A percentile compares a stretch with the other conserved stretches of the same genome.
These are phyloP conservation scores for Pterulicium gracile DNA, from an alignment of 1,284 basidiomycete species.

Conservation along the genomic window DNA sequence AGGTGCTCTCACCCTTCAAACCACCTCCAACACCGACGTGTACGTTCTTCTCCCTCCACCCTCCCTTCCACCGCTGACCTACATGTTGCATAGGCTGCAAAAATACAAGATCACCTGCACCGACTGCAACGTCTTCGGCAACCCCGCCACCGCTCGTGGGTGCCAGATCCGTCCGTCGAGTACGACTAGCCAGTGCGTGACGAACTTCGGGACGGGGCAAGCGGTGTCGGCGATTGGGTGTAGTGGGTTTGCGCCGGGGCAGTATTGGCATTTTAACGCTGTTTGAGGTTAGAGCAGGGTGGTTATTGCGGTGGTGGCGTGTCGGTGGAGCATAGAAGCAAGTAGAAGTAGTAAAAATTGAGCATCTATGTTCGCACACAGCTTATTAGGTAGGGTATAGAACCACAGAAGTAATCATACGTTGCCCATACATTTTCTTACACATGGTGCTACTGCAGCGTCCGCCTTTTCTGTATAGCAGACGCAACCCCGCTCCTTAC, in stretches of 20 bases:
- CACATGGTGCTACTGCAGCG: no score
- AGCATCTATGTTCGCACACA: no score
- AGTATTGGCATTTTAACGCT: slow-evolving; percentile 1
- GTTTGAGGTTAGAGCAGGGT: neutral
- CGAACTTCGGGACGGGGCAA: neutral
- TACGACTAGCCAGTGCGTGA: neutral
- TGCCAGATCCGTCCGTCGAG: neutral
- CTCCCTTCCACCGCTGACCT: neutral
- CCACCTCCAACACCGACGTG: neutral
- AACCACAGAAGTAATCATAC: no score
- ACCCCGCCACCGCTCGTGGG: neutral
- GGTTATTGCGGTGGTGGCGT: neutral
- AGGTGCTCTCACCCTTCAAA: neutral
- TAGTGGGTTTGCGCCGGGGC: neutral
- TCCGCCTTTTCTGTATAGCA: no score
- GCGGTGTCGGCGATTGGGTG: neutral
- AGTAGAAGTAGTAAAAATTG: no score
- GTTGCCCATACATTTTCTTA: no score
- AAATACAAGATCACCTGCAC: neutral
- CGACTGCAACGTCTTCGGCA: neutral
- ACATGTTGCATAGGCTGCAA: neutral
- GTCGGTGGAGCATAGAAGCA: no score
- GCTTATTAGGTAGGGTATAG: no score
- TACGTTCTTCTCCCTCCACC: neutral
- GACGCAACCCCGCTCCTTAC: no score